A percentile compares a stretch with the other conserved stretches of the same genome.
Conservation (phyloP, 164 flowering plant genomes). For the Chloranthus sessilifolius region DNA sequence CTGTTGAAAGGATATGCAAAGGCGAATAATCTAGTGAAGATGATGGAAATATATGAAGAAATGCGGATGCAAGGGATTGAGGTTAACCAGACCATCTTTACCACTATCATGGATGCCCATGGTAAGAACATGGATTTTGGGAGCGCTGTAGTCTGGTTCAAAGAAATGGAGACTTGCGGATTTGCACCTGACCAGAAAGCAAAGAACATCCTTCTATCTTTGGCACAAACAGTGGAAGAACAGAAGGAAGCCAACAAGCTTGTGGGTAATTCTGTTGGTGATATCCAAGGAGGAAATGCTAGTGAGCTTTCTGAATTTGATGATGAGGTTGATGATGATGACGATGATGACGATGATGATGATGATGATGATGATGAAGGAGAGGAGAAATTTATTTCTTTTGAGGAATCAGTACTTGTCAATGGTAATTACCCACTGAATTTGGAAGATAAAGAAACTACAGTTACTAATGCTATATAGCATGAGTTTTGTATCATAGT, state of each 20-base stretch:
- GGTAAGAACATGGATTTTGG: slow-evolving; percentile 77
- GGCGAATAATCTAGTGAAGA: slow-evolving; percentile 58
- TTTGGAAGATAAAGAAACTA: slow-evolving; percentile 7
- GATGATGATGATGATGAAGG: too few relatives aligned
- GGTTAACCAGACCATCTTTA: slow-evolving; percentile 67
- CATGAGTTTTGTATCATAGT: background rate
- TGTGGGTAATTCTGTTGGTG: slow-evolving; percentile 26
- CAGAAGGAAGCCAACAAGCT: slow-evolving; percentile 55
- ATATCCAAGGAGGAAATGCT: slow-evolving; percentile 1
- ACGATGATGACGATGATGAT: slow-evolving; percentile 16
- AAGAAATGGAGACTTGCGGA: slow-evolving; percentile 71
- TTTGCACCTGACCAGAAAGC: slow-evolving; percentile 83
- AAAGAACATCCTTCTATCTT: slow-evolving; percentile 72
- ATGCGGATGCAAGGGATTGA: slow-evolving; percentile 57
- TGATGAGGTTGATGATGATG: slow-evolving; percentile 28
- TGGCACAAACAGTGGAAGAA: slow-evolving; percentile 72
- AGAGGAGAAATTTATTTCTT: background rate
- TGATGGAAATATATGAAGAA: slow-evolving; percentile 76
- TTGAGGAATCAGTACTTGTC: slow-evolving; percentile 7
- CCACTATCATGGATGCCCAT: slow-evolving; percentile 92
- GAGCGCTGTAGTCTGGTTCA: slow-evolving; percentile 76
- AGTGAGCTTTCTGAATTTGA: slow-evolving; percentile 11
- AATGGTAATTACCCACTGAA: slow-evolving; percentile 8
- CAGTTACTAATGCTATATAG: background rate
- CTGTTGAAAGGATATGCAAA: slow-evolving; percentile 89